Evolutionary conservation across 345 rosid species (phyloP), one percentile per base, ranked within the genome.

Genomic region (Gossypium longicalyx): DNA sequence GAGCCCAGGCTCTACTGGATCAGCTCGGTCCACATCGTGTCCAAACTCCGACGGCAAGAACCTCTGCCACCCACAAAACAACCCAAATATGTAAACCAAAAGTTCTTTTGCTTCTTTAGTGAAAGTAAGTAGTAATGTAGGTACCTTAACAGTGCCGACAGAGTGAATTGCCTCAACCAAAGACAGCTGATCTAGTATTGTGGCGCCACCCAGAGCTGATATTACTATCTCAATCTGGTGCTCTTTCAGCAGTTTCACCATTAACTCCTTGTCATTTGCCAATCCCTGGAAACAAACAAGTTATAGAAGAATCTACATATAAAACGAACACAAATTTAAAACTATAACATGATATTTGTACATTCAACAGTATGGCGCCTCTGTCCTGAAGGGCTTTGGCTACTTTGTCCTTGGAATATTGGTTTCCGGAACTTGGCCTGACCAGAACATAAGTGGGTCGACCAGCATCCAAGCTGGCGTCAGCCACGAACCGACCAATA

Each of bases 21-120:
- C 80, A 5, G 96, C 83, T 72, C 90, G 76, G 56, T 80, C 85
- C 65, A 90, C 87, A 22, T 89, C 96, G 66, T 90, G 96, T 15
- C 96, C 96, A 9, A 90, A 90, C 56, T 90, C 96, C 0, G 96
- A 90, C 0, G 96, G 93, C 80, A 89, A 76, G 54, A 88, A 90
- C 51, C 91, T 86, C 96, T 90, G 83, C 78, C 63, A 1, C 0
- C n/a, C 19, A 62, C 3, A 7, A 17, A 17, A 3, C n/a, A 61
- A 29, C 34, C 29, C 68, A 17, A 34, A 62, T 11, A 15, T 38
- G 7, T 63, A 9, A 7, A 34, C 16, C 11, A 62, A 13, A 62
- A 2, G 41, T 34, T 34, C 16, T 61, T 61, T 61, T 61, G 38
- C 25, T 12, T n/a, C 23, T n/a, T 63, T 41, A 34, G 67, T 41